Evolutionary conservation across 2,329 filamentous ascomycete species (phyloP), one percentile per base, ranked within the genome.

Genomic region (Aspergillus caelatus): DNA sequence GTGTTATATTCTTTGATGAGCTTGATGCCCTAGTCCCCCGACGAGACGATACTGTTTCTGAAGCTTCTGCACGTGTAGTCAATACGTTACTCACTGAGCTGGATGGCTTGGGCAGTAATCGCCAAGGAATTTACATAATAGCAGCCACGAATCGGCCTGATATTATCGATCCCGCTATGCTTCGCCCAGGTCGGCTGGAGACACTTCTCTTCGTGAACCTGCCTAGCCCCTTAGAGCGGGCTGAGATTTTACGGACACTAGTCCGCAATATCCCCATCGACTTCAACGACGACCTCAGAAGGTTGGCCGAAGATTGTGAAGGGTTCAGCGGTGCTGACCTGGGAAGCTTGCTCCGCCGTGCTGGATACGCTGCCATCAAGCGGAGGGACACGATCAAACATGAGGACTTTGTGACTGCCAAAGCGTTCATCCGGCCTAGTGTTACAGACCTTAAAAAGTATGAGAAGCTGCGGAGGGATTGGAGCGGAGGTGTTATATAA

Each of bases 1-100:
- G 94, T 74, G 93, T 99, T 60, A 89, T 99, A 63, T 98, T 99
- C 85, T 98, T 99, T 75, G 95, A 99, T 76, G 95, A 99, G 80
- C 86, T 99, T 58, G 95, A 99, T 78, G 94, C 95, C 0, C 83
- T 99, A 3, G 94, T 95, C 0, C 94, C 94, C 0, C 89, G 89
- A 58, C 89, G 95, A 60, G 93, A 94, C 73, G 91, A 91, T 61
- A 84, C 85, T 1, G 86, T 92, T 2, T 92, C 90, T 2, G 94
- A 98, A 75, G 91, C 93, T 7, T 92, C 91, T 54, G 89, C 92
- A 1, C 88, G 95, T 39, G 92, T 99, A 3, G 95, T 99, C 68
- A 98, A 98, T 76, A 96, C 94, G 0, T 85, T 99, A 0, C 89
- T 99, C 36, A 96, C 95, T 0, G 95, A 99, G 76, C 86, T 99